phyloP scores from a whole-genome alignment of 148 eudicot genomes.

The Camellia japonica region DNA sequence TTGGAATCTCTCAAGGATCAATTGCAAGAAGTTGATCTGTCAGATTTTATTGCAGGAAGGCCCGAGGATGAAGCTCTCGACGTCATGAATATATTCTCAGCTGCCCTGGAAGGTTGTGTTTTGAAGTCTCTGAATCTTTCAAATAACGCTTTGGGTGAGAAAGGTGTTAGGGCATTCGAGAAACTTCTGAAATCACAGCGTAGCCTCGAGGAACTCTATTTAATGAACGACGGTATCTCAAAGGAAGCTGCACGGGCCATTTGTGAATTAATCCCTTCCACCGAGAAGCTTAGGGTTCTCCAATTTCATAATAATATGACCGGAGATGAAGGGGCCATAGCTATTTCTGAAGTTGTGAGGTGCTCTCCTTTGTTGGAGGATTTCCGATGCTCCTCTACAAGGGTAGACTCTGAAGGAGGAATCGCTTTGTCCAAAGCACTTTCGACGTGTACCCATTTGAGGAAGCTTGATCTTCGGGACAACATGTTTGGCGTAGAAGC shows the following conservation, averaged over 20 bases:
- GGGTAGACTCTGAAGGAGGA: conserved; percentile 61
- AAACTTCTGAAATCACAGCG: conserved; percentile 45
- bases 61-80: conserved; percentile 60
- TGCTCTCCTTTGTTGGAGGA: conserved; percentile 52
- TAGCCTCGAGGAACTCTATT: conserved; percentile 49
- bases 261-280: conserved; percentile 52
- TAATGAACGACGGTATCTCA: conserved; percentile 66
- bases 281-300: conserved; percentile 50
- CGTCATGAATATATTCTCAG: conserved; percentile 58
- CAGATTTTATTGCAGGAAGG: conserved; percentile 70
- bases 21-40: conserved; percentile 53
- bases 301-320: conserved; percentile 73
- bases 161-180: conserved; percentile 66
- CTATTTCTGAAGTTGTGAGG: conserved; percentile 51
- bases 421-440: conserved; percentile 55
- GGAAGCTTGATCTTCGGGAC: conserved; percentile 55
- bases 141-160: conserved; percentile 67
- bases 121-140: conserved; percentile 53
- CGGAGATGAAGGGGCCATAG: conserved; percentile 62
- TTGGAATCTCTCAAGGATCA: conserved; percentile 45
- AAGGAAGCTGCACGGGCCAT: conserved; percentile 69
- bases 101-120: conserved; percentile 46
- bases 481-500: conserved; percentile 64
- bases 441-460: conserved; percentile 36
- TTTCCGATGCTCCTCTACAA: conserved; percentile 61